Percentiles rank a stretch among this genome's conserved stretches.
These are phyloP conservation scores for Wickerhamiella dianesei DNA, from an alignment of 805 yeast genomes.

Conservation along the genomic window DNA sequence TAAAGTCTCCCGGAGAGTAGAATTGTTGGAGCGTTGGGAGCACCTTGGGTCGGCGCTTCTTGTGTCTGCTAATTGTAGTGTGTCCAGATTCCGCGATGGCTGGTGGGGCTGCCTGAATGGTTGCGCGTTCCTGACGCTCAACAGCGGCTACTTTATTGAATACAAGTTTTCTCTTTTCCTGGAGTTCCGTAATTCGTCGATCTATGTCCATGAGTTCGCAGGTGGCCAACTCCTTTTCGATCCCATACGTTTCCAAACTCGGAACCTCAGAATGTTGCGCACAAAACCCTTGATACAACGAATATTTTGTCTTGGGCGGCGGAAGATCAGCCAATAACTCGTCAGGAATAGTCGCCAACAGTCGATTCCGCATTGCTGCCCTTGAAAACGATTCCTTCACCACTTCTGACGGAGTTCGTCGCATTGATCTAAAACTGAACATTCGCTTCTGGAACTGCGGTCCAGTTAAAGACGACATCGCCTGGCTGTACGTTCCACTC, in stretches of 20 bases:
- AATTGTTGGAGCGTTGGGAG: conserved; percentile 49
- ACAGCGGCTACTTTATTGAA: conserved; percentile 46
- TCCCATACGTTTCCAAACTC: conserved; percentile 39
- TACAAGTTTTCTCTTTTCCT: conserved; percentile 37
- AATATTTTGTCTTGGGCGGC: conserved; percentile 26
- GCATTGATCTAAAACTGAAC: conserved; percentile 21
- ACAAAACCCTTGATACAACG: conserved; percentile 57
- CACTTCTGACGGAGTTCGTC: conserved; percentile 25
- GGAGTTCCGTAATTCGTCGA: conserved; percentile 37
- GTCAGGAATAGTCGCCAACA: conserved; percentile 44
- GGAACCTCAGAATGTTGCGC: conserved; percentile 30
- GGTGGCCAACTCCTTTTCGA: conserved; percentile 51
- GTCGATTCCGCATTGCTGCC: conserved; percentile 30
- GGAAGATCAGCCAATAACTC: conserved; percentile 48
- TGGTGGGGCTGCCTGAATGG: conserved; percentile 1
- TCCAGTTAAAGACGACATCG: conserved; percentile 33
- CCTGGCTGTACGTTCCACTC: conserved; percentile 29
- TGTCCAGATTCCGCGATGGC: background rate
- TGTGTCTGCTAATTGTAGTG: background rate
- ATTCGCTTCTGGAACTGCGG: conserved; percentile 30
- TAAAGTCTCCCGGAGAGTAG: conserved; percentile 45
- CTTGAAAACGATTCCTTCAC: conserved; percentile 21
- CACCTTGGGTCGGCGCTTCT: background rate
- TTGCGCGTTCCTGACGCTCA: conserved; percentile 42
- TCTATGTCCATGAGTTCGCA: conserved; percentile 55